Base-by-base conservation (phyloP, 2,329 filamentous ascomycete genomes). In the Colletotrichum cuscutae region DNA sequence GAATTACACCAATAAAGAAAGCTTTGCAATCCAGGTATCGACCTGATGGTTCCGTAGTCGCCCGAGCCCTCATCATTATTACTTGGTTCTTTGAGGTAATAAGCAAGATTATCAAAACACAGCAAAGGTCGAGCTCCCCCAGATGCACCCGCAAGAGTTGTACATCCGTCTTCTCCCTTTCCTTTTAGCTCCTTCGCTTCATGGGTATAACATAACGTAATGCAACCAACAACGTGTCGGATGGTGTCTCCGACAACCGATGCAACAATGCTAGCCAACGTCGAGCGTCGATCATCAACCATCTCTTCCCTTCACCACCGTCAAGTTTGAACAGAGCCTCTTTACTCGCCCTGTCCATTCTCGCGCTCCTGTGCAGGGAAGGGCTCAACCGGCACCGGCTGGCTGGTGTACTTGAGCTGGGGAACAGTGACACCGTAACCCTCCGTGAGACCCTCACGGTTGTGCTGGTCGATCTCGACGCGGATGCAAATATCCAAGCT, bases 351-450 rank as follows among this genome's bases (percentile, higher is more conserved):
- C 8, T 54, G 42, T 22, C 70, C 70, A 22, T 58, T 59, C 13
- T 56, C 49, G 12, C 62, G 70, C 30, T 73, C 65, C 49, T 74
- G 70, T 37, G 52, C 60, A 30, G 74, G 74, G 59, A 75, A 74
- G 13, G 74, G 65, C 62, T 62, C 57, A 7, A 71, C 37, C 7
- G 77, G 74, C 42, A 76, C 78, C n/a, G 77, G 77, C 5, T 78
- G 75, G 62, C 76, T 73, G 26, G 74, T 76, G 76, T 82, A 84
- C 80, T 85, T 74, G 54, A 98, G 86, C 30, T 89, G 85, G 13
- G 97, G 97, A n/a, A 99, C 91, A 2, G 95, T 92, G 60, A 99
- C 85, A 11, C 95, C 93, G 79, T 99, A 99, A 15, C 91, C 90
- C 74, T 92, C 88, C 0, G 97, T 98, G 76, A 89, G 90, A 49